These are phyloP conservation scores for Serendipita sp. DNA, from an alignment of 768 basidiomycete species.

Conservation along the genomic window DNA sequence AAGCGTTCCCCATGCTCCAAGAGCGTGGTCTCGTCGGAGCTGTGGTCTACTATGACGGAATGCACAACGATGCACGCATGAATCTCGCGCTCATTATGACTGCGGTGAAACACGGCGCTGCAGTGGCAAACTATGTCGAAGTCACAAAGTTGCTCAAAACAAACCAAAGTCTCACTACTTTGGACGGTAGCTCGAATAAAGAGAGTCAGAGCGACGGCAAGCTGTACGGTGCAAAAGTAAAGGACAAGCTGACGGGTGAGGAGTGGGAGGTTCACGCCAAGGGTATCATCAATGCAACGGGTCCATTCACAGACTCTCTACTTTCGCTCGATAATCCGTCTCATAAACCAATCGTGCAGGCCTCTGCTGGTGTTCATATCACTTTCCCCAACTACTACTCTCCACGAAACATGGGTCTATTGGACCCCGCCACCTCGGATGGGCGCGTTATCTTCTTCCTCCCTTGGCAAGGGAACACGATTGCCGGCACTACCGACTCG, in stretches of 20 bases:
- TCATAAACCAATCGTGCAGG: constrained; percentile 76
- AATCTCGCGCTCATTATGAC: constrained; percentile 91
- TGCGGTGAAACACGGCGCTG: constrained; percentile 81
- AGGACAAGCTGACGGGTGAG: constrained; percentile 68
- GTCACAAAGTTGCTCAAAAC: constrained; percentile 61
- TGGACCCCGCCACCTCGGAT: constrained; percentile 90
- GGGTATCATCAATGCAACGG: constrained; percentile 94
- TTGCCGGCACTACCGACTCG: constrained; percentile 91
- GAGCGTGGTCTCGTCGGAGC: constrained; percentile 81
- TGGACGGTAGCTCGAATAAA: neutral
- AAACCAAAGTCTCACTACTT: constrained; percentile 2
- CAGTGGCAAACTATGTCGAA: constrained; percentile 77
- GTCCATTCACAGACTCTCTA: constrained; percentile 79
- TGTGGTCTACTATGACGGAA: constrained; percentile 94
- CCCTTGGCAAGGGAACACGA: constrained; percentile 95
- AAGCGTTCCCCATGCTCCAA: constrained; percentile 95
- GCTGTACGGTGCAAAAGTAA: constrained; percentile 56
- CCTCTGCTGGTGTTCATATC: constrained; percentile 88
- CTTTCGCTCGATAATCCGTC: constrained; percentile 61
- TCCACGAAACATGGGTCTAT: constrained; percentile 82
- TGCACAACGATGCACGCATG: constrained; percentile 96
- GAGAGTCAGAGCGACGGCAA: constrained; percentile 30
- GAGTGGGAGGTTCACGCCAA: constrained; percentile 71
- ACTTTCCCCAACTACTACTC: constrained; percentile 96
- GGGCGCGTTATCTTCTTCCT: constrained; percentile 98